A percentile compares a stretch with the other conserved stretches of the same genome.
phyloP scores from a whole-genome alignment of 1,284 basidiomycete genomes.

The Moesziomyces sp. region DNA sequence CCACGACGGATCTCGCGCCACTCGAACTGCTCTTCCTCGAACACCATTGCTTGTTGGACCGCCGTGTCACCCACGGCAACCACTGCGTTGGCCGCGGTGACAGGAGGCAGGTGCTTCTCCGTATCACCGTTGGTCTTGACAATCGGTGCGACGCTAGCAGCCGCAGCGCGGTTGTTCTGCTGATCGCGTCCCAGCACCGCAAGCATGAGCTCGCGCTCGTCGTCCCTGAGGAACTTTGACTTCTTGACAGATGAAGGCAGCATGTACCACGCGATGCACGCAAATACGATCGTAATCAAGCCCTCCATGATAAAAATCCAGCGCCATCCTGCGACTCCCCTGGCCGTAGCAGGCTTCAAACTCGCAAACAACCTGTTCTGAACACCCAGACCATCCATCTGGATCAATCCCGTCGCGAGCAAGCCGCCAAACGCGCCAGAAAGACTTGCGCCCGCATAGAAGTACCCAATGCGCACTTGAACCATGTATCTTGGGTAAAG shows the following conservation, averaged over 20 bases:
- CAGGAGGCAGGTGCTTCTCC: constrained; percentile 10
- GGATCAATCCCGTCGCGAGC: constrained; percentile 73
- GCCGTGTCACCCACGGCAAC: constrained; percentile 7
- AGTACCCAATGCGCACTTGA: constrained; percentile 34
- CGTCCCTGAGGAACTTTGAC: constrained; percentile 72
- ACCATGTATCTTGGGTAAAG: constrained; percentile 46
- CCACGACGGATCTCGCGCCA: constrained; percentile 51
- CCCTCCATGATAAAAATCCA: constrained; percentile 78
- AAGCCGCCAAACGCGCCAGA: constrained; percentile 60
- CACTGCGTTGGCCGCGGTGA: constrained; percentile 18
- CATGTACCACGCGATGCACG: constrained; percentile 72
- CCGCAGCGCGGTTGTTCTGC: constrained; percentile 65
- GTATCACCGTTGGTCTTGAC: constrained; percentile 7
- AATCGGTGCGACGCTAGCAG: constrained; percentile 70
- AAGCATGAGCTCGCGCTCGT: constrained; percentile 71
- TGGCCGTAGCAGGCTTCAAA: constrained; percentile 7
- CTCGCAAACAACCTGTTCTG: constrained; percentile 17
- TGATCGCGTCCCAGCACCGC: constrained; percentile 68
- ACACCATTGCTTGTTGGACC: constrained; percentile 17
- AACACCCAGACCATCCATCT: constrained; percentile 74
- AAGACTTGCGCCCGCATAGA: constrained; percentile 62
- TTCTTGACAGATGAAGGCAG: constrained; percentile 74
- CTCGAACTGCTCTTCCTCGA: constrained; percentile 51
- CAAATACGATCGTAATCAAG: constrained; percentile 71
- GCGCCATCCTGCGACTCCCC: constrained; percentile 56